Percentiles rank a stretch among this genome's conserved stretches.
phyloP scores from a whole-genome alignment of 2,329 filamentous ascomycete genomes.

The Colletotrichum sublineola region DNA sequence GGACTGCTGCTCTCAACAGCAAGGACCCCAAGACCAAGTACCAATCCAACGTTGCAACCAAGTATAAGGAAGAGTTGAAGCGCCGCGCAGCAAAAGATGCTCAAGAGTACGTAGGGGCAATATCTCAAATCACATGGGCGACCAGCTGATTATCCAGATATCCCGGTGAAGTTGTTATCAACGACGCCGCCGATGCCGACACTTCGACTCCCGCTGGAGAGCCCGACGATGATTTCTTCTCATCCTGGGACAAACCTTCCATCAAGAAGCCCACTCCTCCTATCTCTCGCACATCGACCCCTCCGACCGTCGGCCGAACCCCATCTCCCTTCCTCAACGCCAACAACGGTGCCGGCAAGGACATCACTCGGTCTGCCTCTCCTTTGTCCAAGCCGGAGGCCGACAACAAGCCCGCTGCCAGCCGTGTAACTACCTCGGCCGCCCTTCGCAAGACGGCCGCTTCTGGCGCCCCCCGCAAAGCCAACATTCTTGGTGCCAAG shows the following conservation, averaged over 20 bases:
- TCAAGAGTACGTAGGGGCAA: slow-evolving; percentile 73
- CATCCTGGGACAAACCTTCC: slow-evolving; percentile 97
- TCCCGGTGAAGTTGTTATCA: slow-evolving; percentile 87
- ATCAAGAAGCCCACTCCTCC: slow-evolving; percentile 98
- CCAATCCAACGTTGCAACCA: slow-evolving; percentile 89
- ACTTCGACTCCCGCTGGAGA: slow-evolving; percentile 85
- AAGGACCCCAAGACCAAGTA: slow-evolving; percentile 99
- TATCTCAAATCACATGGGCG: not conserved
- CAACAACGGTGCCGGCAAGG: slow-evolving; percentile 78
- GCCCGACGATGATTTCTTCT: slow-evolving; percentile 94
- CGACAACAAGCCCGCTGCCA: slow-evolving; percentile 70
- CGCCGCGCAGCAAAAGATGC: slow-evolving; percentile 86
- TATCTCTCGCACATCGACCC: slow-evolving; percentile 88
- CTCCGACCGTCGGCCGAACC: slow-evolving; percentile 82
- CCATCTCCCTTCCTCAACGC: slow-evolving; percentile 91
- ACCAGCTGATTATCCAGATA: slow-evolving; percentile 67
- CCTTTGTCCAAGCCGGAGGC: slow-evolving; percentile 77
- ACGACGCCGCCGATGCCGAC: slow-evolving; percentile 76
- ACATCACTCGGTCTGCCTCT: slow-evolving; percentile 82
- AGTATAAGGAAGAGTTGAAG: slow-evolving; percentile 98
- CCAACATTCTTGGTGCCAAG: slow-evolving; percentile 88
- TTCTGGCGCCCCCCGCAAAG: slow-evolving; percentile 78
- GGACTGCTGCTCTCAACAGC: slow-evolving; percentile 92
- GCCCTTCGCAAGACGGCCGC: slow-evolving; percentile 83
- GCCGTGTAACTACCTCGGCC: slow-evolving; percentile 81